A percentile compares a stretch with the other conserved stretches of the same genome.
Evolutionary conservation across 257 asterid genomes (phyloP).

Genomic region (Fraxinus americana): DNA sequence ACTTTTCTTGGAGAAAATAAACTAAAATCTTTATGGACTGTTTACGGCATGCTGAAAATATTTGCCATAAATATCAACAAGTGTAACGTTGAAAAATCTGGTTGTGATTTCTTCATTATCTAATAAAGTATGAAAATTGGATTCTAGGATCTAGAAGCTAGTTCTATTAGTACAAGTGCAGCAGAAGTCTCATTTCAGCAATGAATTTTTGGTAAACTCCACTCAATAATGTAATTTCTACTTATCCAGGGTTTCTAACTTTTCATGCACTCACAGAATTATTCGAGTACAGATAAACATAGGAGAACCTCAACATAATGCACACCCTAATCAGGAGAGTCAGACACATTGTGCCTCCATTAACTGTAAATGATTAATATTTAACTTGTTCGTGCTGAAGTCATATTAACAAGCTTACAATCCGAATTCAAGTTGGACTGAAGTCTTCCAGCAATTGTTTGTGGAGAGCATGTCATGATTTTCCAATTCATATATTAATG

Average conservation of each 20-base stretch:
- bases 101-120: neutral
- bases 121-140: neutral
- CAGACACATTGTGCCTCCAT: neutral
- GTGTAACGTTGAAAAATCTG: neutral
- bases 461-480: neutral
- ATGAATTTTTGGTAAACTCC: too few relatives aligned
- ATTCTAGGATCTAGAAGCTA: too few relatives aligned
- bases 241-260: neutral
- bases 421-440: neutral
- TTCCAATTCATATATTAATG: neutral
- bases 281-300: too few relatives aligned
- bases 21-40: neutral
- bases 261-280: too few relatives aligned
- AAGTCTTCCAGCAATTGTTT: neutral
- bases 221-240: too few relatives aligned
- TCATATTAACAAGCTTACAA: neutral
- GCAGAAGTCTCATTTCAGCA: too few relatives aligned
- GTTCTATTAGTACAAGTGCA: too few relatives aligned
- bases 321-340: neutral
- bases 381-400: neutral
- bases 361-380: neutral
- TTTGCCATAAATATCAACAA: neutral
- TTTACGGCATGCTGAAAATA: neutral
- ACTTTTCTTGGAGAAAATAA: neutral
- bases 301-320: neutral